Evolutionary conservation across 1,139 yeast species (phyloP), one percentile per base, ranked within the genome.

Genomic region (Magnusiomyces starmeri): DNA sequence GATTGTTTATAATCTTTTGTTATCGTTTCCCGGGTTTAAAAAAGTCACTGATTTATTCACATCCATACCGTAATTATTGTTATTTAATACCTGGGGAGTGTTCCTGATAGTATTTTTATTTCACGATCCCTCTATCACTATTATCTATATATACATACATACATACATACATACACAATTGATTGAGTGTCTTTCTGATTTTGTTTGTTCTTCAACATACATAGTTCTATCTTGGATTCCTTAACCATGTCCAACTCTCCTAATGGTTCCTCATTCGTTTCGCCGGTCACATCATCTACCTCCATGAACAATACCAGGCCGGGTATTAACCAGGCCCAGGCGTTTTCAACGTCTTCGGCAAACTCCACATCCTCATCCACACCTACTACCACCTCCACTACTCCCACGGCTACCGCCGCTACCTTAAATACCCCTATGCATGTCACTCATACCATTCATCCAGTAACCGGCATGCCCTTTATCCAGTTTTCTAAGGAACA

Each of bases 381-480:
- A 12, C 9, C 24, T 24, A 4, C 37, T 18, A 26, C 35, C 10
- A 29, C 26, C 25, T 16, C 3, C 39, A 2, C 14, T n/a, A 18
- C 16, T 8, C 2, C 46, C 16, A n/a, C 48, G 24, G 21, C 40
- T 43, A 32, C 43, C 43, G 40, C 34, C 16, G 21, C 46, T 20
- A 26, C 25, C n/a, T 4, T 39, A 50, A 46, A 21, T 39, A 22
- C n/a, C n/a, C n/a, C n/a, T n/a, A n/a, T n/a, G n/a, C n/a, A n/a
- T n/a, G n/a, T n/a, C n/a, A n/a, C n/a, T n/a, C n/a, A n/a, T n/a
- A 45, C 43, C 46, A 42, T 40, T 41, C 43, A 48, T 48, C 51
- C 37, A 41, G 47, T 25, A 3, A 25, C 29, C 4, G 27, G 29
- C 14, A 12, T 12, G 26, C 7, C 27, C 16, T 27, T 46, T 22